phyloP scores from a whole-genome alignment of 2,329 filamentous ascomycete species.

The Alternaria arborescens region DNA sequence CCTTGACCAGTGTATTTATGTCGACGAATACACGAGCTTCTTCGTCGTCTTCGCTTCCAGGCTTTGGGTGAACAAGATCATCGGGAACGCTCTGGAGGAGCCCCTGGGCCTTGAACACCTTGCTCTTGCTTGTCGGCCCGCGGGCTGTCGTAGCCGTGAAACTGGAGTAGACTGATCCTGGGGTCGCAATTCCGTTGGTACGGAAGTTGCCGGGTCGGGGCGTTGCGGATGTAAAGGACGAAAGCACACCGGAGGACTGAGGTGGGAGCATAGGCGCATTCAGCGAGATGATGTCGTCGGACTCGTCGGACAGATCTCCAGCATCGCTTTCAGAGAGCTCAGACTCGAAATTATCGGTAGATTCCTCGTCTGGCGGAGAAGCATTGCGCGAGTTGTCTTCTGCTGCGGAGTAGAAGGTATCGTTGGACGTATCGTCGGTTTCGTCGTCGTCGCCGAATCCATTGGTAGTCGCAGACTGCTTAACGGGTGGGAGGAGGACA shows the following conservation, averaged over 20 bases:
- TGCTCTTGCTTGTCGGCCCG: slow-evolving; percentile 72
- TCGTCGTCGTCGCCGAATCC: slow-evolving; percentile 70
- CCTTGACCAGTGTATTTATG: slow-evolving; percentile 81
- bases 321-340: slow-evolving; percentile 71
- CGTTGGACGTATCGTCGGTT: slow-evolving; percentile 86
- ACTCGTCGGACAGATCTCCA: slow-evolving; percentile 88
- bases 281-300: slow-evolving; percentile 92
- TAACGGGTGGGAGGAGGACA: slow-evolving; percentile 53
- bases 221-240: slow-evolving; percentile 80
- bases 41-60: slow-evolving; percentile 84
- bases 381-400: slow-evolving; percentile 68
- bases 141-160: slow-evolving; percentile 86
- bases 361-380: slow-evolving; percentile 52
- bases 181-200: slow-evolving; percentile 78
- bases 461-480: slow-evolving; percentile 64
- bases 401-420: slow-evolving; percentile 91
- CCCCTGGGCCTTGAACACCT: slow-evolving; percentile 84
- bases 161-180: slow-evolving; percentile 87
- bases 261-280: slow-evolving; percentile 79
- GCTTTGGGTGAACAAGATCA: slow-evolving; percentile 85
- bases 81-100: slow-evolving; percentile 76
- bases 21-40: slow-evolving; percentile 89
- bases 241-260: slow-evolving; percentile 80
- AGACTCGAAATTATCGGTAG: slow-evolving; percentile 59
- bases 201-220: slow-evolving; percentile 77